Conservation (phyloP, 129 eudicot genomes). For the Cynara cardunculus region DNA sequence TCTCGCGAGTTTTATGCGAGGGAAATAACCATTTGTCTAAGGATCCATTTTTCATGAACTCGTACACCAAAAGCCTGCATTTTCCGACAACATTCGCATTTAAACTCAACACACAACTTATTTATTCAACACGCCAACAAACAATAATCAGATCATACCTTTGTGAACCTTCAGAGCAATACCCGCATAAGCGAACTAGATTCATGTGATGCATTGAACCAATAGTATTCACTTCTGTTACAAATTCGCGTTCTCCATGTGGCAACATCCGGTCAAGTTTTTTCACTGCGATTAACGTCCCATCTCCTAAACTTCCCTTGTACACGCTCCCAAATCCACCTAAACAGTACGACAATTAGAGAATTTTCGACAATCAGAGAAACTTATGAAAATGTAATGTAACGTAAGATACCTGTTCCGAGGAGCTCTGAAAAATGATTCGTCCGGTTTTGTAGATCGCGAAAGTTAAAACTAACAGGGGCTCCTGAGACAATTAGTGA, state of each 20-base stretch:
- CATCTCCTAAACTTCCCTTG: slow-evolving; percentile 84
- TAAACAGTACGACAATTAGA: slow-evolving; percentile 23
- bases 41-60: slow-evolving; percentile 93
- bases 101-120: not conserved
- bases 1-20: slow-evolving; percentile 42
- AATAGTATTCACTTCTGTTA: slow-evolving; percentile 87
- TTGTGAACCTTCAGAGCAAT: slow-evolving; percentile 87
- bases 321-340: slow-evolving; percentile 99
- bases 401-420: slow-evolving; percentile 60
- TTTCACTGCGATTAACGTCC: slow-evolving; percentile 77
- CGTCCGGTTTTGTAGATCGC: slow-evolving; percentile 67
- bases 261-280: slow-evolving; percentile 82
- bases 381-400: not conserved
- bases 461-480: slow-evolving; percentile 69
- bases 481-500: slow-evolving; percentile 74
- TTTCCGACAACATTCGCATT: not conserved
- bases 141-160: slow-evolving; percentile 34
- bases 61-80: slow-evolving; percentile 88
- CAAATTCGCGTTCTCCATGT: slow-evolving; percentile 85
- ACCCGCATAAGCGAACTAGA: slow-evolving; percentile 89
- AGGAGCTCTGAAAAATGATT: slow-evolving; percentile 65
- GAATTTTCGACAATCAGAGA: not conserved
- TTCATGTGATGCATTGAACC: slow-evolving; percentile 99
- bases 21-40: slow-evolving; percentile 91
- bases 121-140: not conserved